Conservation (phyloP, 2,329 filamentous ascomycete species). For the Fonsecaea monophora region DNA sequence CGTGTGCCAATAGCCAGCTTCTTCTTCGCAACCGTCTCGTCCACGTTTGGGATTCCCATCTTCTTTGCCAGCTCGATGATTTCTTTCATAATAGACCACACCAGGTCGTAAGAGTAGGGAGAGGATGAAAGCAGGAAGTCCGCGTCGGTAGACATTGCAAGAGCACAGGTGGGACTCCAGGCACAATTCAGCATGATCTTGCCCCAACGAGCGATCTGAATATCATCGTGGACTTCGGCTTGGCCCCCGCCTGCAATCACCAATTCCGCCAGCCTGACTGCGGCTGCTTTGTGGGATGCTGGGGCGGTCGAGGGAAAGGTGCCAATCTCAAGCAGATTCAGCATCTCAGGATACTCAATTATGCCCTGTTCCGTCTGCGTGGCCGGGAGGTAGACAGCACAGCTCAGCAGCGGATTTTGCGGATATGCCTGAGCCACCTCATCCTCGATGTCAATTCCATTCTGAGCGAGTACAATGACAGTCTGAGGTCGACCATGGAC, state of each 20-base stretch:
- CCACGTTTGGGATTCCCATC: conserved; percentile 52
- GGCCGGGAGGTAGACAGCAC: conserved; percentile 62
- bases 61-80: conserved; percentile 52
- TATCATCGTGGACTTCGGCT: conserved; percentile 51
- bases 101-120: conserved; percentile 45
- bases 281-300: conserved; percentile 43
- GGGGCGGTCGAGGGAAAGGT: conserved; percentile 52
- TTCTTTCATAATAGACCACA: conserved; percentile 59
- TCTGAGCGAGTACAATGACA: conserved; percentile 65
- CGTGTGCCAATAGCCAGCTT: conserved; percentile 52
- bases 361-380: conserved; percentile 58
- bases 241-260: conserved; percentile 54
- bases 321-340: conserved; percentile 58
- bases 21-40: conserved; percentile 51
- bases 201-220: conserved; percentile 44
- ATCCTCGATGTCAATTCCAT: conserved; percentile 67
- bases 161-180: conserved; percentile 60
- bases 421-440: conserved; percentile 60
- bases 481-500: conserved; percentile 57
- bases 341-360: conserved; percentile 54
- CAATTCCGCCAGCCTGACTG: conserved; percentile 51
- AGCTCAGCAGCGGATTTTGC: conserved; percentile 59
- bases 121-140: conserved; percentile 57
- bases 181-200: conserved; percentile 59
- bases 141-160: conserved; percentile 58